Conservation (phyloP, 129 eudicot species). For the Flaveria linearis region DNA sequence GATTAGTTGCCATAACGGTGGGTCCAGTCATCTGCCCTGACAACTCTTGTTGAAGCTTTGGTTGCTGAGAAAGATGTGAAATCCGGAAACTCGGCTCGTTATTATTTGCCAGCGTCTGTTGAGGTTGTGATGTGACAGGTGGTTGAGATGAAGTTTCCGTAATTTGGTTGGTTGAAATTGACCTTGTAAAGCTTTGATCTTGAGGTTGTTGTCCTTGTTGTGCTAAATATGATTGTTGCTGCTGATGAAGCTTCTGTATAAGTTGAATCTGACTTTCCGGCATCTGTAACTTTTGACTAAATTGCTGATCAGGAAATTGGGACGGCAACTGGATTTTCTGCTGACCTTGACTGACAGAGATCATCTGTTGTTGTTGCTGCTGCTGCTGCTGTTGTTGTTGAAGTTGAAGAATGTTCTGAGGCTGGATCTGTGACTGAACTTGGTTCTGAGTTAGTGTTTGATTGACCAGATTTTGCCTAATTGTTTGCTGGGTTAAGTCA, state of each 20-base stretch:
- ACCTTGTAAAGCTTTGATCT: slow-evolving; percentile 59
- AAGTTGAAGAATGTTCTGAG: slow-evolving; percentile 53
- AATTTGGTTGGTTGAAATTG: slow-evolving; percentile 50
- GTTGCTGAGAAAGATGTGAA: slow-evolving; percentile 53
- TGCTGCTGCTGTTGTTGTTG: slow-evolving; percentile 32
- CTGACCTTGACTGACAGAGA: slow-evolving; percentile 45
- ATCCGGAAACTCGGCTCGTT: slow-evolving; percentile 49
- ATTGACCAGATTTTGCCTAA: slow-evolving; percentile 50
- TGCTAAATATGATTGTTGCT: slow-evolving; percentile 62
- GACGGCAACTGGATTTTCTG: slow-evolving; percentile 50
- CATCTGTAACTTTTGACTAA: slow-evolving; percentile 52
- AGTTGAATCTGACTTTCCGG: slow-evolving; percentile 73
- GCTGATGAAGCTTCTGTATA: slow-evolving; percentile 83
- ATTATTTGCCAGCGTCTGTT: slow-evolving; percentile 51
- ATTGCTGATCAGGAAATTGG: slow-evolving; percentile 53
- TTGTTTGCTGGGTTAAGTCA: slow-evolving; percentile 53
- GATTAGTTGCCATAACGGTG: slow-evolving; percentile 45
- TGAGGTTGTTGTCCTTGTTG: slow-evolving; percentile 56
- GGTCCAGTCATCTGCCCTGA: slow-evolving; percentile 47
- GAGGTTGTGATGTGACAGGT: slow-evolving; percentile 43
- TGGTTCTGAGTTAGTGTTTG: slow-evolving; percentile 55
- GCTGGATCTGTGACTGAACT: slow-evolving; percentile 56
- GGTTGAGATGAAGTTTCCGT: slow-evolving; percentile 52
- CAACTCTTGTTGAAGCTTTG: slow-evolving; percentile 50
- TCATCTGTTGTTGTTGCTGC: slow-evolving; percentile 36